Conservation (phyloP, 768 basidiomycete genomes). For the Porphyrellus cyaneotinctus region DNA sequence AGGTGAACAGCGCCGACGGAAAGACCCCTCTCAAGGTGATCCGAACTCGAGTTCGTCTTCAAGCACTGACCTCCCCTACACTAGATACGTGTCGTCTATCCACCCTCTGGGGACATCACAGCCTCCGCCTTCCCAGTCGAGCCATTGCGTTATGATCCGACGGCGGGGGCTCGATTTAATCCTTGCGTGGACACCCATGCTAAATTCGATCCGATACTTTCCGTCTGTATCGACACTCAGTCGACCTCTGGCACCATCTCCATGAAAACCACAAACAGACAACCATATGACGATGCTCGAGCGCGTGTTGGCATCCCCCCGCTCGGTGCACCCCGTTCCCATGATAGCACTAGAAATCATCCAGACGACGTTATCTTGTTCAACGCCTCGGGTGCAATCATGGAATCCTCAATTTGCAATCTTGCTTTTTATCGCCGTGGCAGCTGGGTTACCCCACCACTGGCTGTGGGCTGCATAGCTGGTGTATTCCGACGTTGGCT, state of each 20-base stretch:
- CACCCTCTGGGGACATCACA: conserved; percentile 36
- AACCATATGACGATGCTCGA: conserved; percentile 62
- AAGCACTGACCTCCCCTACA: neutral
- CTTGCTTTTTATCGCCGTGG: conserved; percentile 57
- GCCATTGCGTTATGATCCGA: conserved; percentile 40
- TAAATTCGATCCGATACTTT: conserved; percentile 35
- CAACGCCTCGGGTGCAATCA: conserved; percentile 47
- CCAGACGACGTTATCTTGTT: conserved; percentile 61
- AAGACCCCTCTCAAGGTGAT: conserved; percentile 25
- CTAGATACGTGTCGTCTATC: conserved; percentile 53
- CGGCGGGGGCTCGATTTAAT: conserved; percentile 33
- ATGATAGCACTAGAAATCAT: conserved; percentile 11
- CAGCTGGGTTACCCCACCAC: conserved; percentile 64
- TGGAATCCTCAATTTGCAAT: conserved; percentile 69
- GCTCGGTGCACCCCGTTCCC: conserved; percentile 7
- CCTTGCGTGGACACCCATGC: conserved; percentile 29
- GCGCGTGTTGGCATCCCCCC: conserved; percentile 45
- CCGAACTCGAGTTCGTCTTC: neutral
- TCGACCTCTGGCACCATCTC: conserved; percentile 47
- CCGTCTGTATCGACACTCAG: conserved; percentile 51
- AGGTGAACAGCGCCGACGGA: conserved; percentile 10
- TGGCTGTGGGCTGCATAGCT: conserved; percentile 61
- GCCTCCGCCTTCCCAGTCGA: conserved; percentile 32
- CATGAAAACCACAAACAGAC: conserved; percentile 69
- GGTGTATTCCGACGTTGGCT: conserved; percentile 71